Evolutionary conservation across 2,329 filamentous ascomycete species (phyloP).

Genomic region (Purpureocillium lavendulum): DNA sequence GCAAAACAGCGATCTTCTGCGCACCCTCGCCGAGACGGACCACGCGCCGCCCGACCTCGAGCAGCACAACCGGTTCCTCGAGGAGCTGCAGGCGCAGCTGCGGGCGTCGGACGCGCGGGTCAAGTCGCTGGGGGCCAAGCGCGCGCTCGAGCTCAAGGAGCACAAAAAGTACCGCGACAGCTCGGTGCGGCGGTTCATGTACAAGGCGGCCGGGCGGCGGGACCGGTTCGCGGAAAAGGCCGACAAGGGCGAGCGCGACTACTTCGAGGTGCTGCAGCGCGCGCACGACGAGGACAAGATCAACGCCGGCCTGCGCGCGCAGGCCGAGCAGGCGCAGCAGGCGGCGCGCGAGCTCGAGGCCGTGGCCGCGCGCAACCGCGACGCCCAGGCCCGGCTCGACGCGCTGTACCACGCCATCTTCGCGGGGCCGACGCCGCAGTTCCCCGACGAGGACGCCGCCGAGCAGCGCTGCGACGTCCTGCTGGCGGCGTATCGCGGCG

Average conservation of each 20-base stretch:
- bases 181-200: constrained; percentile 40
- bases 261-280: constrained; percentile 41
- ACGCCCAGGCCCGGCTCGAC: constrained; percentile 39
- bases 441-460: constrained; percentile 42
- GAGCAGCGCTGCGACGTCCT: constrained; percentile 29
- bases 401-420: constrained; percentile 44
- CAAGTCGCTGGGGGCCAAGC: constrained; percentile 26
- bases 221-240: constrained; percentile 31
- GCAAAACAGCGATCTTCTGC: constrained; percentile 34
- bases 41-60: constrained; percentile 36
- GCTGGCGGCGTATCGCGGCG: constrained; percentile 26
- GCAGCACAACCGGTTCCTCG: constrained; percentile 35
- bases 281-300: constrained; percentile 35
- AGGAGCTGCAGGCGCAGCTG: constrained; percentile 34
- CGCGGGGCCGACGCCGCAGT: constrained; percentile 39
- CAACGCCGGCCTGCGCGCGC: constrained; percentile 27
- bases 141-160: constrained; percentile 39
- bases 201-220: constrained; percentile 39
- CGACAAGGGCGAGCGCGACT: constrained; percentile 46
- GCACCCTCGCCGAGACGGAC: constrained; percentile 38
- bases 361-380: constrained; percentile 23
- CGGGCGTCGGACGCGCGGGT: constrained; percentile 26
- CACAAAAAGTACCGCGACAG: constrained; percentile 45
- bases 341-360: constrained; percentile 26
- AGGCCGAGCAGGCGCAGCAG: constrained; percentile 30